These are phyloP conservation scores for Sideroxylon spinosum DNA, from an alignment of 179 eudicot species.

Conservation along the genomic window DNA sequence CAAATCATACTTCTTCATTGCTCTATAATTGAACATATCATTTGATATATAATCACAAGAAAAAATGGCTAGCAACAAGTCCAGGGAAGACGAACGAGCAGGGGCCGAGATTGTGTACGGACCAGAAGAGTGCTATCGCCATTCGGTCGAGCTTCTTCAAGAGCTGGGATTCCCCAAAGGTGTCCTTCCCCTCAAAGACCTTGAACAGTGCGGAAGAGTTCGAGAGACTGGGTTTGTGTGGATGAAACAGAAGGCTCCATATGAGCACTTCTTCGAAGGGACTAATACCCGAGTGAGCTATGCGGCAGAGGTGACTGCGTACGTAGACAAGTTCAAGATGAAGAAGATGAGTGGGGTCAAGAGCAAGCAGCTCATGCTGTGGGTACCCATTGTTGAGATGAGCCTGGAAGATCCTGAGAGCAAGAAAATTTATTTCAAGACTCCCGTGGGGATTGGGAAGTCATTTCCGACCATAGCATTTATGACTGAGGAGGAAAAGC, in stretches of 20 bases:
- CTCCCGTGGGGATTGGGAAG: conserved; percentile 62
- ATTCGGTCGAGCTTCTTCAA: conserved; percentile 50
- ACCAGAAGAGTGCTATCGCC: conserved; percentile 54
- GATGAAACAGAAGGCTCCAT: conserved; percentile 76
- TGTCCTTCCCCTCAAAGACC: conserved; percentile 67
- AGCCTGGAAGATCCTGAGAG: conserved; percentile 38
- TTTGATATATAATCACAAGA: neutral
- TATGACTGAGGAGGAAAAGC: conserved; percentile 58
- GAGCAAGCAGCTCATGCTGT: conserved; percentile 65
- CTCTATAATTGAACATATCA: neutral
- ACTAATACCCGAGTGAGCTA: conserved; percentile 59
- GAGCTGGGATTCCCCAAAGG: conserved; percentile 85
- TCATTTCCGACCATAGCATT: conserved; percentile 67
- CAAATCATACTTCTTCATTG: neutral
- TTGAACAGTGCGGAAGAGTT: conserved; percentile 73
- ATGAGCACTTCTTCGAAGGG: conserved; percentile 62
- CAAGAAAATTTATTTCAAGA: conserved; percentile 58
- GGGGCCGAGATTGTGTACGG: conserved; percentile 73
- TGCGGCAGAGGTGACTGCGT: conserved; percentile 65
- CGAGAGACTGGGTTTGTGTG: conserved; percentile 79
- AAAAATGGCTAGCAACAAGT: conserved; percentile 22
- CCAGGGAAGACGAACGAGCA: conserved; percentile 31
- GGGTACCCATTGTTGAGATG: conserved; percentile 85
- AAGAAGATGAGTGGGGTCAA: conserved; percentile 81
- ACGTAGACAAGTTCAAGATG: conserved; percentile 68